These are phyloP conservation scores for Annona cherimola DNA, from an alignment of 164 flowering plant genomes.

Conservation along the genomic window DNA sequence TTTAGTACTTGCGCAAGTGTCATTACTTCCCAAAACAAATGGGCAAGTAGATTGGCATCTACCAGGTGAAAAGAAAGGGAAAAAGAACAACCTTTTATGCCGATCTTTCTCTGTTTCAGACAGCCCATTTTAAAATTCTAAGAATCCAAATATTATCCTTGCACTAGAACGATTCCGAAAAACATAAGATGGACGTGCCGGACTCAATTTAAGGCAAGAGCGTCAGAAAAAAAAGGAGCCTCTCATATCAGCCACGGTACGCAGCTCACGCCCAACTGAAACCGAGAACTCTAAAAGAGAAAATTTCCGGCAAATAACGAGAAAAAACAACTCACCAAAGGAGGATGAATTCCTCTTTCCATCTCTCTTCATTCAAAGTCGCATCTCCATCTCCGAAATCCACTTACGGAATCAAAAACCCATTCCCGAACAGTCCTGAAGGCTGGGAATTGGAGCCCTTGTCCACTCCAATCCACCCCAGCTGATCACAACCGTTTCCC, in stretches of 20 bases:
- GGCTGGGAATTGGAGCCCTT: constrained; percentile 7
- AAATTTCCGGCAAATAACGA: neutral
- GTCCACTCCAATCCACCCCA: neutral
- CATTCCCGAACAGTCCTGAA: constrained; percentile 1
- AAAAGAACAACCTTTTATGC: neutral
- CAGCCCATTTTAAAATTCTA: neutral
- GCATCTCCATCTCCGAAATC: constrained; percentile 8
- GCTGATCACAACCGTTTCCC: neutral
- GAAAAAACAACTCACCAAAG: constrained; percentile 44
- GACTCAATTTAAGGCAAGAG: neutral
- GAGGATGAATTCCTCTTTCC: constrained; percentile 72
- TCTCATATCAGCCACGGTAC: neutral
- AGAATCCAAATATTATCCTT: neutral
- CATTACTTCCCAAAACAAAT: neutral
- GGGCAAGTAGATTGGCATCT: too few species aligned
- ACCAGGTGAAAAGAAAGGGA: neutral
- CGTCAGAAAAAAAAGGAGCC: neutral
- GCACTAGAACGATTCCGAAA: neutral
- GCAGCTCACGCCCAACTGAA: neutral
- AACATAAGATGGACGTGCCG: neutral
- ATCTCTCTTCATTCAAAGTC: constrained; percentile 26
- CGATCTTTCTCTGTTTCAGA: neutral
- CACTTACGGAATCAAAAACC: neutral
- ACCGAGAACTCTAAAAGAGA: neutral
- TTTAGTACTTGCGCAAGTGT: neutral